These are phyloP conservation scores for Fusarium sp. DNA, from an alignment of 2,329 filamentous ascomycete genomes.

Conservation along the genomic window DNA sequence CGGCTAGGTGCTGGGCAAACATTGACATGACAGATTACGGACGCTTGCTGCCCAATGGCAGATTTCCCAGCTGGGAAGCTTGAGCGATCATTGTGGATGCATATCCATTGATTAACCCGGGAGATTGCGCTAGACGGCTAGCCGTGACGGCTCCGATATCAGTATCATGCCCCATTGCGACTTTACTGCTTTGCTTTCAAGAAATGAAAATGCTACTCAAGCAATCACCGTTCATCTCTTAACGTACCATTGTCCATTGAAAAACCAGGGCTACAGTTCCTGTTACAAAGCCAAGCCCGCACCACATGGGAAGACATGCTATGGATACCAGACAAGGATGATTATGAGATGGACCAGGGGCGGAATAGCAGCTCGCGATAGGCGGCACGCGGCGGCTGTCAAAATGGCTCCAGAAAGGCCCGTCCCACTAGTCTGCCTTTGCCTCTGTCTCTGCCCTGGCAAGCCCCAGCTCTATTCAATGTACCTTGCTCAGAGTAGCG, in stretches of 20 bases:
- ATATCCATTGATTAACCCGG: conserved; percentile 26
- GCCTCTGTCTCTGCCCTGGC: conserved; percentile 34
- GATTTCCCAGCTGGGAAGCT: conserved; percentile 7
- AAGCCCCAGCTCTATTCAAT: conserved; percentile 27
- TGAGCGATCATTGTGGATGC: conserved; percentile 21
- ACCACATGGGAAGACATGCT: conserved; percentile 29
- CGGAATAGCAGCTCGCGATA: conserved; percentile 42
- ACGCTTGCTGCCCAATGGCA: conserved; percentile 53
- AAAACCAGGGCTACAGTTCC: conserved; percentile 9
- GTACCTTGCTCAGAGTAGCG: conserved; percentile 35
- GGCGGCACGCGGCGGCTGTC: conserved; percentile 46
- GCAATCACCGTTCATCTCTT: conserved; percentile 14
- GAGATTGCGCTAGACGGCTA: conserved; percentile 33
- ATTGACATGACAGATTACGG: conserved; percentile 24
- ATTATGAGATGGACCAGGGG: conserved; percentile 36
- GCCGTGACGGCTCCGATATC: conserved; percentile 15
- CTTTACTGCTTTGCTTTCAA: conserved; percentile 21
- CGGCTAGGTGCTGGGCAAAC: conserved; percentile 3
- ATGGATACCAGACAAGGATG: conserved; percentile 35
- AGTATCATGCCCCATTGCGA: conserved; percentile 6
- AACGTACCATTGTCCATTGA: conserved; percentile 24
- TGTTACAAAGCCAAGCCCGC: conserved; percentile 25
- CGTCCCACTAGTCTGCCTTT: conserved; percentile 46
- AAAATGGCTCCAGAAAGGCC: conserved; percentile 46
- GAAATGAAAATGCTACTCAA: conserved; percentile 39